These are phyloP conservation scores for Pichia sp. DNA, from an alignment of 1,139 yeast species.

Conservation along the genomic window DNA sequence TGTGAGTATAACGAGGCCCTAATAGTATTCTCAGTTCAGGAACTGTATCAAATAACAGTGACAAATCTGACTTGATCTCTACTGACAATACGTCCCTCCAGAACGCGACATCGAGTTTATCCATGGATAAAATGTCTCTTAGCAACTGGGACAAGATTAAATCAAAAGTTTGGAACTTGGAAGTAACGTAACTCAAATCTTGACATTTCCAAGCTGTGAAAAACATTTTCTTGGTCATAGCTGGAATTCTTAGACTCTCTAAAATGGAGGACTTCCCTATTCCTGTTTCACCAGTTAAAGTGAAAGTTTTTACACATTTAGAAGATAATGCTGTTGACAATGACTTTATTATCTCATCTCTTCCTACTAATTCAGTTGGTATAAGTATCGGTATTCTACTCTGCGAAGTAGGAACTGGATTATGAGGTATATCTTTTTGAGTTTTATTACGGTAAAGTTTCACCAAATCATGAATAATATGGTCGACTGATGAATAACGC, in stretches of 20 bases:
- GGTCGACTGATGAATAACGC: slow-evolving; percentile 39
- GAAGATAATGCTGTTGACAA: slow-evolving; percentile 32
- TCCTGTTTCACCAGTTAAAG: slow-evolving; percentile 46
- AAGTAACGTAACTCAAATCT: slow-evolving; percentile 25
- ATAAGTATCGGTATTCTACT: slow-evolving; percentile 24
- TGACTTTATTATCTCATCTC: slow-evolving; percentile 33
- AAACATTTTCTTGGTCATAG: slow-evolving; percentile 38
- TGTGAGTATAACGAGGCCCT: slow-evolving; percentile 39
- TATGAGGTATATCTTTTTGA: background rate
- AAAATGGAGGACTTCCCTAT: slow-evolving; percentile 46
- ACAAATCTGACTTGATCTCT: slow-evolving; percentile 41
- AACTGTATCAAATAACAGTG: slow-evolving; percentile 39
- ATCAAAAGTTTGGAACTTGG: slow-evolving; percentile 32
- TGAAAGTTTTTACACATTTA: slow-evolving; percentile 33
- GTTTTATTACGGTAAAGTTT: slow-evolving; percentile 21
- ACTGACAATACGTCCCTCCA: slow-evolving; percentile 44
- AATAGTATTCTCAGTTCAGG: slow-evolving; percentile 45
- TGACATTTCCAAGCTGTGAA: slow-evolving; percentile 43
- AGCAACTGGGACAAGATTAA: slow-evolving; percentile 40
- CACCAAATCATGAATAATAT: slow-evolving; percentile 40
- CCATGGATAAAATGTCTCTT: slow-evolving; percentile 41
- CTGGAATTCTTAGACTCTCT: slow-evolving; percentile 39
- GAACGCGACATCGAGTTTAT: slow-evolving; percentile 36
- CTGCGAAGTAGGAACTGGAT: background rate
- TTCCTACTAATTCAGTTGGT: slow-evolving; percentile 38